Evolutionary conservation across 495 filamentous ascomycete genomes (phyloP).

Genomic region (Podospora anserina): DNA sequence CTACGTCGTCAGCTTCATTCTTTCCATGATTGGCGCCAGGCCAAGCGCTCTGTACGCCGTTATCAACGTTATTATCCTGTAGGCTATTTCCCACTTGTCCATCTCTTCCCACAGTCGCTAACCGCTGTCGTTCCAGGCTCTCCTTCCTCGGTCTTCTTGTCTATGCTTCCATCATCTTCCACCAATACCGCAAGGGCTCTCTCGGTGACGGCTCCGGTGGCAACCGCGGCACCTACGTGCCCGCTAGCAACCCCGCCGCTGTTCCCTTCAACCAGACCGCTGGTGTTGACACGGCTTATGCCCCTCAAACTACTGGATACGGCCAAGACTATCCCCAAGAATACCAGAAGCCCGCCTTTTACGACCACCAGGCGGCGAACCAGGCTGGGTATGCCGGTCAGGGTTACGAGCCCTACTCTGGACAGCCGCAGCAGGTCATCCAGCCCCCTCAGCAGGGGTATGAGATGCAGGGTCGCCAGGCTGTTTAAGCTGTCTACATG

Average conservation of each 20-base stretch:
- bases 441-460: neutral
- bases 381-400: neutral
- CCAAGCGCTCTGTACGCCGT: slow-evolving; percentile 5
- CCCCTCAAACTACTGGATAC: slow-evolving; percentile 10
- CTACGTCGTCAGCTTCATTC: slow-evolving; percentile 24
- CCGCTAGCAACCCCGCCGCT: slow-evolving; percentile 10
- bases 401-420: slow-evolving; percentile 10
- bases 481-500: neutral
- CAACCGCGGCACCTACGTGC: slow-evolving; percentile 14
- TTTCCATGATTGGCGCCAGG: slow-evolving; percentile 21
- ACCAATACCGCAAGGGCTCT: slow-evolving; percentile 26
- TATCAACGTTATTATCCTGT: slow-evolving; percentile 25
- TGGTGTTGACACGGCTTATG: slow-evolving; percentile 10
- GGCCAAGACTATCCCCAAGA: slow-evolving; percentile 10
- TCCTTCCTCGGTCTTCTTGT: slow-evolving; percentile 35
- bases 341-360: slow-evolving; percentile 13
- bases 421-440: neutral
- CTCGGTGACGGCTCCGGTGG: slow-evolving; percentile 12
- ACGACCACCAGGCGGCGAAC: slow-evolving; percentile 2
- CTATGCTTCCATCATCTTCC: slow-evolving; percentile 31
- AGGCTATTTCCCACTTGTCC: slow-evolving; percentile 7
- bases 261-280: slow-evolving; percentile 13
- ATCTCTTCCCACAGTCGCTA: neutral
- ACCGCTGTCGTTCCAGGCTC: slow-evolving; percentile 17
- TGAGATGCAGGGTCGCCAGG: slow-evolving; percentile 1